phyloP scores from a whole-genome alignment of 208 protist species.

The Spironucleus salmonicida region DNA sequence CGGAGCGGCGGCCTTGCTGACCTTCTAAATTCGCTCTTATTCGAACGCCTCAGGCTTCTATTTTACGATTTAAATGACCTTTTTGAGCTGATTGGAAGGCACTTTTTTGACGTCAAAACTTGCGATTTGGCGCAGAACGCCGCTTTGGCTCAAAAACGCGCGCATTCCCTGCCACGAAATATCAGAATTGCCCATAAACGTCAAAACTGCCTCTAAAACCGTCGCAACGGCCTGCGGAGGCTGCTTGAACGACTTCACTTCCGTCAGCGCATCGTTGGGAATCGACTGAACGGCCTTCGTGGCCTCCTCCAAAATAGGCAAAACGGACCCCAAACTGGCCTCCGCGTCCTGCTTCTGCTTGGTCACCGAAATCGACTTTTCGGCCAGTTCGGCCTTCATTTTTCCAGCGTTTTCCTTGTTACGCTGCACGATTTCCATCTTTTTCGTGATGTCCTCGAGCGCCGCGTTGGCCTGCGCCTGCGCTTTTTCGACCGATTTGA shows the following conservation, averaged over 20 bases:
- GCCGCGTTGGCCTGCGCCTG: background rate
- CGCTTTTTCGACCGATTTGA: background rate
- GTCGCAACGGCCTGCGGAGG: conserved; percentile 5
- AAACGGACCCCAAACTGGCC: background rate
- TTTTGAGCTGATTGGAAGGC: background rate
- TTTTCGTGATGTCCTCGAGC: background rate
- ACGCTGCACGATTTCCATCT: background rate
- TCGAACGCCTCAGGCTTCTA: background rate
- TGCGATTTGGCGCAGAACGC: background rate
- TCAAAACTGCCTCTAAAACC: conserved; percentile 13
- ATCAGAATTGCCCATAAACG: background rate
- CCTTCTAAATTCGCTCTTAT: background rate
- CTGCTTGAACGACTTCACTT: background rate
- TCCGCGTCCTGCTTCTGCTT: conserved; percentile 10
- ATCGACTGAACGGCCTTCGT: conserved; percentile 8
- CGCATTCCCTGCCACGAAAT: conserved; percentile 11
- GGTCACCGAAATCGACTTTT: background rate
- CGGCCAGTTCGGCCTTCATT: background rate
- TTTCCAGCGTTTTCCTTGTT: background rate
- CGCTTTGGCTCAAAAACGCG: background rate
- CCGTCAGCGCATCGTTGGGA: background rate
- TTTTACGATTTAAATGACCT: background rate
- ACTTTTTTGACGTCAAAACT: conserved; percentile 9
- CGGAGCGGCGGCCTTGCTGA: background rate
- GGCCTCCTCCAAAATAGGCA: conserved; percentile 5